Base-by-base conservation (phyloP, 2,329 filamentous ascomycete species). In the Ascochyta pisi region DNA sequence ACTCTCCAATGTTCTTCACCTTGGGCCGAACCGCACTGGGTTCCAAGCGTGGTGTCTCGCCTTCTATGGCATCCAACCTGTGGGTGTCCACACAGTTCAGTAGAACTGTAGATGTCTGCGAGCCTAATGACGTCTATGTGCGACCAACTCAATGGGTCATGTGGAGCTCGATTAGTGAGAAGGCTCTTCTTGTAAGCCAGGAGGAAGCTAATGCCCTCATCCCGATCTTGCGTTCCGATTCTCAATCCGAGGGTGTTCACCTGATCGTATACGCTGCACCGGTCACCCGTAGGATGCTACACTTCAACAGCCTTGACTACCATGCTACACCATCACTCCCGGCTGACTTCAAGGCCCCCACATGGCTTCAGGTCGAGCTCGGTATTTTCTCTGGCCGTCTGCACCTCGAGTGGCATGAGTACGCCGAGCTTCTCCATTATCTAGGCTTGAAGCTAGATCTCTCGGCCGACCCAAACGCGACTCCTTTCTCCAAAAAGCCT, bases 191-290 rank as follows among this genome's bases (percentile, higher is more conserved):
- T 2, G 65, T 90, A 1, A 85, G 84, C 26, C 84, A 86, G 0
- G 87, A 90, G 60, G 88, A 90, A 66, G 85, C 82, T 0, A 84
- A 90, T 51, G 41, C 64, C 0, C 60, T 89, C 0, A 77, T 90
- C 3, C 77, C 78, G 0, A 57, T 78, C 0, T 59, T 88, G 35
- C 71, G 70, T 4, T 7, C 29, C 9, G 26, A 24, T 6, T 16
- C 39, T 0, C 12, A 37, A 0, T 19, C 33, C 4, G 34, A 31
- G 12, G n/a, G 35, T 0, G 78, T 79, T 0, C 77, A 83, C 50
- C 73, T 89, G 0, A 63, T 89, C 0, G 73, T 79, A 0, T 90
- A 90, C 56, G 78, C 86, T 0, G 82, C 86, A 0, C 84, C 88
- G 0, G 78, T 86, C 0, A 88, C 86, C 0, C 78, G 80, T 27